phyloP scores from a whole-genome alignment of 768 basidiomycete genomes.

The Hemileccinum rubropunctum region DNA sequence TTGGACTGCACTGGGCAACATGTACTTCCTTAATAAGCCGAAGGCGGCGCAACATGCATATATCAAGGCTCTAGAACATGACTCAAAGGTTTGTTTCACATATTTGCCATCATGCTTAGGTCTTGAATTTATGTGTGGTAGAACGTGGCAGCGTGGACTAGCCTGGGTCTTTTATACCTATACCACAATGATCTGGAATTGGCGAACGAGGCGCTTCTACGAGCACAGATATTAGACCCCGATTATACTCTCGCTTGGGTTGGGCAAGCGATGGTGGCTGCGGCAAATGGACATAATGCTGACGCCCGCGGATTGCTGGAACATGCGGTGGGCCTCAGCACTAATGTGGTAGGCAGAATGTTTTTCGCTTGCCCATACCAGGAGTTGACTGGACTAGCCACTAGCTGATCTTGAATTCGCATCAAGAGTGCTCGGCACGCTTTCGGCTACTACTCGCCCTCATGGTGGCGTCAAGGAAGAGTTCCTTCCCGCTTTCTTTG shows the following conservation, averaged over 20 bases:
- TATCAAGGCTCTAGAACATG: conserved; percentile 81
- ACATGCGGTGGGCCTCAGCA: conserved; percentile 63
- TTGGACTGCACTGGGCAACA: conserved; percentile 82
- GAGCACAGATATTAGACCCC: conserved; percentile 89
- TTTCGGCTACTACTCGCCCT: conserved; percentile 24
- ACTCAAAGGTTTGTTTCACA: conserved; percentile 63
- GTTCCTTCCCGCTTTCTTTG: conserved; percentile 77
- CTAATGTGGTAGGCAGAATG: conserved; percentile 49
- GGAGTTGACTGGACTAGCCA: conserved; percentile 47
- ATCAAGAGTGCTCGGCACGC: conserved; percentile 48
- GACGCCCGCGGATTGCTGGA: conserved; percentile 71
- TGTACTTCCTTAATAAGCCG: conserved; percentile 62
- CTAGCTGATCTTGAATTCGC: conserved; percentile 81
- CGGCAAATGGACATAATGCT: conserved; percentile 48
- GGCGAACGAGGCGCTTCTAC: conserved; percentile 81
- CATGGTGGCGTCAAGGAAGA: conserved; percentile 36
- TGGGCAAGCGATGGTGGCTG: conserved; percentile 78
- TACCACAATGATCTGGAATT: conserved; percentile 75
- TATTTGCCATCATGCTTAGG: background rate
- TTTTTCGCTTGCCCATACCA: background rate
- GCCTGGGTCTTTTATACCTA: conserved; percentile 84
- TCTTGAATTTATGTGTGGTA: conserved; percentile 26
- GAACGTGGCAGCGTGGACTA: conserved; percentile 80
- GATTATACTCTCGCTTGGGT: conserved; percentile 89
- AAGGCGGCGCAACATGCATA: conserved; percentile 89